Conservation (phyloP, 306 rosid species). For the Rosa lucieae region DNA sequence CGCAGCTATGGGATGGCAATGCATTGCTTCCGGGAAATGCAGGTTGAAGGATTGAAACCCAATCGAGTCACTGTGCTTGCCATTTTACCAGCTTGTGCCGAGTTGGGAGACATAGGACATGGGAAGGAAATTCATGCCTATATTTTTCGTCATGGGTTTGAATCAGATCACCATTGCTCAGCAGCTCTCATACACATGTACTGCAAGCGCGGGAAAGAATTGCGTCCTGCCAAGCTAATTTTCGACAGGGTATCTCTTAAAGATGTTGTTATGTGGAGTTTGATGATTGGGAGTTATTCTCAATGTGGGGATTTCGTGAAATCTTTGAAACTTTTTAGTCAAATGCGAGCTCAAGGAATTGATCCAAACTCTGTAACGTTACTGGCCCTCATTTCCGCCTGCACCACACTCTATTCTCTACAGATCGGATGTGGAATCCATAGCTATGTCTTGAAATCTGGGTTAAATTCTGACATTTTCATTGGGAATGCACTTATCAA, state of each 20-base stretch:
- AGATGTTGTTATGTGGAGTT: conserved; percentile 75
- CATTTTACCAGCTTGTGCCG: conserved; percentile 56
- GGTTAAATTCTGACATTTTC: conserved; percentile 37
- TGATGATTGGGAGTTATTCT: conserved; percentile 53
- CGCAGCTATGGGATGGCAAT: conserved; percentile 40
- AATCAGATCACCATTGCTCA: conserved; percentile 46
- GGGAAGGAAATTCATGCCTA: conserved; percentile 63
- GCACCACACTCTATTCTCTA: conserved; percentile 45
- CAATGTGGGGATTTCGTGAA: conserved; percentile 41
- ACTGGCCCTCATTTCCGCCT: conserved; percentile 56
- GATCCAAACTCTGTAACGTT: conserved; percentile 61
- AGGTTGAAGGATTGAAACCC: conserved; percentile 44
- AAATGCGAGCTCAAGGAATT: conserved; percentile 47
- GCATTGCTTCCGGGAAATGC: conserved; percentile 51
- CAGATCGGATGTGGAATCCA: conserved; percentile 46
- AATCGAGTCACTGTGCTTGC: conserved; percentile 53
- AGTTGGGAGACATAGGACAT: conserved; percentile 33
- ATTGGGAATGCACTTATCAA: conserved; percentile 59
- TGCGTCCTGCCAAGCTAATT: conserved; percentile 42
- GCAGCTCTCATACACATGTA: conserved; percentile 63
- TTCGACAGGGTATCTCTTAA: conserved; percentile 43
- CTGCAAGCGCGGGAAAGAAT: conserved; percentile 36
- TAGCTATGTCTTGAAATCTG: conserved; percentile 46
- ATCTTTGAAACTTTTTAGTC: conserved; percentile 51
- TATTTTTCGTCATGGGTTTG: conserved; percentile 49